Percentiles rank a stretch among this genome's conserved stretches.
These are phyloP conservation scores for Oryza rufipogon DNA, from an alignment of 176 grass and related monocot genomes.

Conservation along the genomic window DNA sequence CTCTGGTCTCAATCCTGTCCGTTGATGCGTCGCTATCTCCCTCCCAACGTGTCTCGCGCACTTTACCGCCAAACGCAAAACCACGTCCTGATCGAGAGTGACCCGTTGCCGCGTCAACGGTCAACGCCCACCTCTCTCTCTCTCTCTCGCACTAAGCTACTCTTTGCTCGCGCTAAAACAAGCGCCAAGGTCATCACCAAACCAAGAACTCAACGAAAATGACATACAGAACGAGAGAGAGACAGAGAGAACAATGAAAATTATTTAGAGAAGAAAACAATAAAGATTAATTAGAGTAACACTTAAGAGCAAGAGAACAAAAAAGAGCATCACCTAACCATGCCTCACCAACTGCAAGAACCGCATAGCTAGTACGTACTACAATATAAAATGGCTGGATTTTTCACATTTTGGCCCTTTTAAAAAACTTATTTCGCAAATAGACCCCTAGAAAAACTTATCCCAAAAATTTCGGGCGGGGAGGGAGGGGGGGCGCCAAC, in stretches of 20 bases:
- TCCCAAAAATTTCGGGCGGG: no score
- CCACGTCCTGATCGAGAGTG: background rate
- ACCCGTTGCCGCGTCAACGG: slow-evolving; percentile 45
- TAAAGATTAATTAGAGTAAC: no score
- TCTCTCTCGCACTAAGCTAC: background rate
- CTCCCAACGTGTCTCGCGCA: background rate
- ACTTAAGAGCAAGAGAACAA: background rate
- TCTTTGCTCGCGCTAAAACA: background rate
- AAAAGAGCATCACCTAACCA: slow-evolving; percentile 22
- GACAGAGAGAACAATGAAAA: background rate
- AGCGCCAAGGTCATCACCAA: slow-evolving; percentile 15
- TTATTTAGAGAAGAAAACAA: background rate
- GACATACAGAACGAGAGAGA: background rate
- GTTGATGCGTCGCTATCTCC: slow-evolving; percentile 2
- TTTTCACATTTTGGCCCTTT: no score
- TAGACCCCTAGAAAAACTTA: no score
- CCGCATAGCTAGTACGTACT: background rate
- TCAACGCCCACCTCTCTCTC: slow-evolving; percentile 7
- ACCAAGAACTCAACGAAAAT: slow-evolving; percentile 29
- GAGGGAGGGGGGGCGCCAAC: no score
- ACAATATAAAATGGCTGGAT: no score
- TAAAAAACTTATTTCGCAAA: no score
- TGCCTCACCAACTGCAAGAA: slow-evolving; percentile 22
- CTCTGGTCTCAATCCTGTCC: background rate
- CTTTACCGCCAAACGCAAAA: background rate